Percentiles rank a stretch among this genome's conserved stretches.
phyloP scores from a whole-genome alignment of 768 basidiomycete genomes.

The Lentinula sp. region DNA sequence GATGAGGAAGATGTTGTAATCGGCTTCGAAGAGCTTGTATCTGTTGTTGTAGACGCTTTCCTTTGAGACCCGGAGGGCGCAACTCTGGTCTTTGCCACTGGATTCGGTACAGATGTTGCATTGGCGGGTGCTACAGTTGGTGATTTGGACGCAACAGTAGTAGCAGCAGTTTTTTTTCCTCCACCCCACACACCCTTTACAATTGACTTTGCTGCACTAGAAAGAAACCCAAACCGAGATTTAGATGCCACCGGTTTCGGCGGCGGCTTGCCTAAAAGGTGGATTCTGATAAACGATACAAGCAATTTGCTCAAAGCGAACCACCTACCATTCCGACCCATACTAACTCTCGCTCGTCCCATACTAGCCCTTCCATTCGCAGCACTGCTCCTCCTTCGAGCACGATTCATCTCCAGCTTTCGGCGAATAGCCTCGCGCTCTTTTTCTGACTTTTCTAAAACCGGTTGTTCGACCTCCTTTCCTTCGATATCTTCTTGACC shows the following conservation, averaged over 20 bases:
- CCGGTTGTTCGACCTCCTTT: constrained; percentile 27
- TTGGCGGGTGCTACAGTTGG: constrained; percentile 15
- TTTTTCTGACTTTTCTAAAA: constrained; percentile 33
- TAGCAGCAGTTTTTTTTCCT: constrained; percentile 27
- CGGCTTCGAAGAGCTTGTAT: not conserved
- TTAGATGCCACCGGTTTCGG: constrained; percentile 31
- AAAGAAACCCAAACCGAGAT: constrained; percentile 64
- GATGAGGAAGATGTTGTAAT: not conserved
- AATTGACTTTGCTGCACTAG: constrained; percentile 60
- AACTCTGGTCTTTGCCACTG: not conserved
- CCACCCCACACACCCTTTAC: constrained; percentile 73
- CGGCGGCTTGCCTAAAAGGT: constrained; percentile 29
- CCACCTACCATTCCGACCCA: constrained; percentile 34
- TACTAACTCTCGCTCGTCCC: constrained; percentile 29
- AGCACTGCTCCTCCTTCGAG: constrained; percentile 64
- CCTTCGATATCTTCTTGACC: constrained; percentile 26
- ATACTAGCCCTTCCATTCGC: constrained; percentile 27
- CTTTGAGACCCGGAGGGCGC: not conserved
- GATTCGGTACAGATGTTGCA: constrained; percentile 6
- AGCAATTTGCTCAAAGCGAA: not conserved
- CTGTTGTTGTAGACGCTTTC: not conserved
- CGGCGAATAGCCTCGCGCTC: constrained; percentile 54
- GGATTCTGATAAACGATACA: constrained; percentile 3
- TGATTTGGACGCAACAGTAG: constrained; percentile 18
- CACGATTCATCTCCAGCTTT: constrained; percentile 61